phyloP scores from a whole-genome alignment of 2,329 filamentous ascomycete genomes.

The Nannizziopsis barbatae region DNA sequence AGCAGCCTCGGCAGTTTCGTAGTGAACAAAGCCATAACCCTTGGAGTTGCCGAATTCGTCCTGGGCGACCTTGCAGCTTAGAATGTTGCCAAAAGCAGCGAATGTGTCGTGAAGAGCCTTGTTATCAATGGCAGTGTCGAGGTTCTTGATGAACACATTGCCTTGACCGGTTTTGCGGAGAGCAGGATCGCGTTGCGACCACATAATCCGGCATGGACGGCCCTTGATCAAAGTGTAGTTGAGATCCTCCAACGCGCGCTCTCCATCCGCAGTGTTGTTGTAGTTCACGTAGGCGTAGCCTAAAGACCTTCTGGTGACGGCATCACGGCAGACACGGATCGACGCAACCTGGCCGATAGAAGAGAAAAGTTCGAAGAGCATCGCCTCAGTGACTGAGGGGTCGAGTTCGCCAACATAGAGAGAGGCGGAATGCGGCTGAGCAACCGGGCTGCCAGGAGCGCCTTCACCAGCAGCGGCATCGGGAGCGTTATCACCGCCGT shows the following conservation, averaged over 20 bases:
- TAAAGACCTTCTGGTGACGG: constrained; percentile 94
- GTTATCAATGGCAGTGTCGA: constrained; percentile 98
- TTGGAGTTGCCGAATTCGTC: constrained; percentile 95
- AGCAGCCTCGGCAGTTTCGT: constrained; percentile 97
- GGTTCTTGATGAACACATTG: constrained; percentile 99
- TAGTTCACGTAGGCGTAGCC: constrained; percentile 99
- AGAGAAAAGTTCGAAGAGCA: constrained; percentile 99
- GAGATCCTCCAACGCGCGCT: constrained; percentile 96
- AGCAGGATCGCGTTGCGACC: constrained; percentile 98
- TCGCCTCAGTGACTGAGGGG: constrained; percentile 93
- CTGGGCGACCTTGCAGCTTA: constrained; percentile 98
- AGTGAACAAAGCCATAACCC: constrained; percentile 98
- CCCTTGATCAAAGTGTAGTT: constrained; percentile 99
- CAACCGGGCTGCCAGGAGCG: constrained; percentile 55
- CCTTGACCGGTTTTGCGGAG: constrained; percentile 98
- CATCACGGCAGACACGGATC: constrained; percentile 98
- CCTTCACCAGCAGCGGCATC: constrained; percentile 34
- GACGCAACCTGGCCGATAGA: constrained; percentile 98
- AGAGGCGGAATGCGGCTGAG: constrained; percentile 87
- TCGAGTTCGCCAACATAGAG: constrained; percentile 99
- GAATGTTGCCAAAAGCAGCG: constrained; percentile 95
- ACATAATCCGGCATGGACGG: constrained; percentile 99
- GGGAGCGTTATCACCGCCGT: constrained; percentile 50
- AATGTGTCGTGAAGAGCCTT: constrained; percentile 99
- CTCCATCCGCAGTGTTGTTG: constrained; percentile 91